phyloP scores from a whole-genome alignment of 2,329 filamentous ascomycete genomes.

The Neonectria neomacrospora region DNA sequence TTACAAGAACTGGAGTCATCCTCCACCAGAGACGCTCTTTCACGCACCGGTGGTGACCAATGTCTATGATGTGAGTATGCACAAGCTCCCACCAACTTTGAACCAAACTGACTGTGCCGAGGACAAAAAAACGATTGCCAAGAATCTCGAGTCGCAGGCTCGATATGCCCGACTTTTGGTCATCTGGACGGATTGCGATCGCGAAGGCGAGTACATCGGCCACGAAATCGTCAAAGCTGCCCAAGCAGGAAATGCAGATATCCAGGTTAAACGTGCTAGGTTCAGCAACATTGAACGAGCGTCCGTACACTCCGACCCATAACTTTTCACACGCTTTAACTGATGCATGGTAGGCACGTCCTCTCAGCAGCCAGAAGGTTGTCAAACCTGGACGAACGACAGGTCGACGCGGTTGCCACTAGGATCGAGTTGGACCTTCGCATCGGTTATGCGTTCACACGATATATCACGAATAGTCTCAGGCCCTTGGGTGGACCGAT shows the following conservation, averaged over 20 bases:
- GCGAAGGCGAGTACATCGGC: conserved; percentile 96
- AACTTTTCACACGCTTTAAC: background rate
- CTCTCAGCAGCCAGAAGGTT: conserved; percentile 83
- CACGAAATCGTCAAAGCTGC: conserved; percentile 89
- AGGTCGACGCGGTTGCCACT: conserved; percentile 87
- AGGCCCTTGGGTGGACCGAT: conserved; percentile 76
- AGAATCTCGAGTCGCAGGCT: conserved; percentile 86
- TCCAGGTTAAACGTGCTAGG: conserved; percentile 84
- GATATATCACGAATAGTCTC: conserved; percentile 85
- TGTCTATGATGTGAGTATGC: conserved; percentile 69
- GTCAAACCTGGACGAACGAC: conserved; percentile 81
- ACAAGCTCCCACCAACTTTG: background rate
- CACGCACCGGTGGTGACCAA: conserved; percentile 78
- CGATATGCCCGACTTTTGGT: conserved; percentile 78
- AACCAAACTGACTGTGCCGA: conserved; percentile 49
- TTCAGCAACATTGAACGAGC: conserved; percentile 97
- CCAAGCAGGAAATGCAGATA: conserved; percentile 73
- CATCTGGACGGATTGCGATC: conserved; percentile 99
- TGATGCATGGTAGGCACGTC: conserved; percentile 73
- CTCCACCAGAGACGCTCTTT: conserved; percentile 82
- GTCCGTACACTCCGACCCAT: conserved; percentile 58
- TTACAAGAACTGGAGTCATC: conserved; percentile 83
- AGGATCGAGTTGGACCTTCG: conserved; percentile 93
- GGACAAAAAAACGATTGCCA: conserved; percentile 83
- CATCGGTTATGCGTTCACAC: conserved; percentile 92